Conservation (phyloP, 495 filamentous ascomycete genomes). For the Aspergillus nidulans region DNA sequence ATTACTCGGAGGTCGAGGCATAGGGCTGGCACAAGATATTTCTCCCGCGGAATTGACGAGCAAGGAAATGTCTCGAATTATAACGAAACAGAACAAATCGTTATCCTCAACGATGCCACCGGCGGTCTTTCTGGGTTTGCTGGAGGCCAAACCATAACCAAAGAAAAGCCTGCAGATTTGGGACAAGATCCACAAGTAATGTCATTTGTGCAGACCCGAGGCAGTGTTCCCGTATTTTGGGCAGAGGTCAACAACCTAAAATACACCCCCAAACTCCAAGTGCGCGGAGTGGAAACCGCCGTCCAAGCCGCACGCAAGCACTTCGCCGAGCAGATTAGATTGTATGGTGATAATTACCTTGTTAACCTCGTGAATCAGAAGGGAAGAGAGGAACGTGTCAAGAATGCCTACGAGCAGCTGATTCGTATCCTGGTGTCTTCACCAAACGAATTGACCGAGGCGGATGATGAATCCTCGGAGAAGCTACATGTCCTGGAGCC, state of each 20-base stretch:
- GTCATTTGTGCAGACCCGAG: conserved; percentile 92
- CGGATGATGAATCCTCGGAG: conserved; percentile 58
- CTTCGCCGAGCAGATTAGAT: conserved; percentile 83
- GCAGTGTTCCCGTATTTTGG: conserved; percentile 93
- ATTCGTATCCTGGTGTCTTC: conserved; percentile 68
- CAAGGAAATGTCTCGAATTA: conserved; percentile 93
- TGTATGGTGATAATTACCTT: conserved; percentile 94
- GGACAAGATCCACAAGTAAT: conserved; percentile 79
- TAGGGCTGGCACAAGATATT: conserved; percentile 86
- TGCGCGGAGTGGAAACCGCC: conserved; percentile 80
- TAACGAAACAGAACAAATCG: conserved; percentile 93
- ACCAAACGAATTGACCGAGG: conserved; percentile 57
- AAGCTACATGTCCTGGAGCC: conserved; percentile 77
- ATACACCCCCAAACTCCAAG: conserved; percentile 83
- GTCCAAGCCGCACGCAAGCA: conserved; percentile 73
- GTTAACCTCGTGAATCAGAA: conserved; percentile 96
- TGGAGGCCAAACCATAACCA: conserved; percentile 68
- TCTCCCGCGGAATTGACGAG: conserved; percentile 89
- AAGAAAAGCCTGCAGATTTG: conserved; percentile 55
- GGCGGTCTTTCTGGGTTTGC: conserved; percentile 76
- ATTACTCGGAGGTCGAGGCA: conserved; percentile 85
- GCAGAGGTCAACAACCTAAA: conserved; percentile 86
- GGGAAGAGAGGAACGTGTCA: conserved; percentile 80
- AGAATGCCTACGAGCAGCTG: conserved; percentile 87
- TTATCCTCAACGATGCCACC: conserved; percentile 76